Conservation (phyloP, 2,329 filamentous ascomycete species). For the Talaromyces amestolkiae region DNA sequence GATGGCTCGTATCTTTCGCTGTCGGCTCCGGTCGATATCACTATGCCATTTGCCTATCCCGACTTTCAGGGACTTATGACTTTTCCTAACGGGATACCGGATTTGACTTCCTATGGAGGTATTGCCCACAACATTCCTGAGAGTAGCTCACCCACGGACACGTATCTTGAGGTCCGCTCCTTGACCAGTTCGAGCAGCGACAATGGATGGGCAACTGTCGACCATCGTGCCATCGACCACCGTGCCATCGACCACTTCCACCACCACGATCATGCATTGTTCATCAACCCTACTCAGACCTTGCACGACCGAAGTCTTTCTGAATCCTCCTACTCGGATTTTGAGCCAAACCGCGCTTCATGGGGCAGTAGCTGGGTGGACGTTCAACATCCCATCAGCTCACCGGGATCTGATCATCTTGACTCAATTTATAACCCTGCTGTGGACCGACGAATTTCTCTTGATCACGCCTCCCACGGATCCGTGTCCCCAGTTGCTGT, state of each 20-base stretch:
- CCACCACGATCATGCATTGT: conserved; percentile 58
- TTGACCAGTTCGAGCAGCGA: conserved; percentile 76
- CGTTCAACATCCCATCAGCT: conserved; percentile 75
- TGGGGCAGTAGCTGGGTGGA: conserved; percentile 80
- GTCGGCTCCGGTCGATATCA: conserved; percentile 58
- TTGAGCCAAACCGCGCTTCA: conserved; percentile 60
- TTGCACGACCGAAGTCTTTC: conserved; percentile 84
- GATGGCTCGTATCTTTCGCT: conserved; percentile 60
- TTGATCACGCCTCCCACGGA: conserved; percentile 43
- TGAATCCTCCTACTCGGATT: conserved; percentile 76
- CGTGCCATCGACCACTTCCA: conserved; percentile 66
- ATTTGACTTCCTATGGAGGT: conserved; percentile 59
- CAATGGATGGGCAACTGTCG: conserved; percentile 81
- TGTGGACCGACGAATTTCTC: conserved; percentile 40
- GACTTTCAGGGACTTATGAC: conserved; percentile 49
- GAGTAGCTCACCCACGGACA: conserved; percentile 69
- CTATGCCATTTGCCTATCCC: conserved; percentile 18
- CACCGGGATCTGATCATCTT: conserved; percentile 74
- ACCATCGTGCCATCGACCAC: conserved; percentile 71
- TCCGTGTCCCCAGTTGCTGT: conserved; percentile 51
- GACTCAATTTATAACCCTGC: conserved; percentile 52
- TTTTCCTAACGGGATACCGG: conserved; percentile 72
- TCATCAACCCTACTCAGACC: conserved; percentile 90
- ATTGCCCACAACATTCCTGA: conserved; percentile 44
- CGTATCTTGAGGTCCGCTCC: conserved; percentile 82